Evolutionary conservation across 176 grass and related monocot species (phyloP), one percentile per base, ranked within the genome.

Genomic region (Cenchrus fungigraminus): DNA sequence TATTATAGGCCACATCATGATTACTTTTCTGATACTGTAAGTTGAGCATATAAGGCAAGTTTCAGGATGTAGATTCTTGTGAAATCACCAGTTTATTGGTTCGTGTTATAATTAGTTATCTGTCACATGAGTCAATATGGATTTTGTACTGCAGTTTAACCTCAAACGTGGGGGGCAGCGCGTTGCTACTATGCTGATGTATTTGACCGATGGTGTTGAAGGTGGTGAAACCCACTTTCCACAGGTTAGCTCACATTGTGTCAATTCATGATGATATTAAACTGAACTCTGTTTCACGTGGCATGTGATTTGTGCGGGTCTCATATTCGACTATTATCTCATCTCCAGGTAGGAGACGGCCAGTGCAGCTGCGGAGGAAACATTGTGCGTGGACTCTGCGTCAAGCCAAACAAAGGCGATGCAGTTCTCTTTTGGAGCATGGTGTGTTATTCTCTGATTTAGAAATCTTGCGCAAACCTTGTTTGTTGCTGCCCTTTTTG

Each of bases 181-280:
- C 22, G 79, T 98, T 70, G 95, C 95, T 64, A 98, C 95, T 43
- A 93, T 98, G 95, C 85, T 98, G 80, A 95, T 98, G 91, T 98
- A 98, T 95, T 93, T 98, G 80, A 98, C 89, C 19, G 91, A 98
- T 85, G 88, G 92, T 61, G 95, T 98, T 79, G 95, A 95, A 93
- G 95, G 95, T 5, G 95, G 95, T 73, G 95, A 98, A 92, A 98
- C 95, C 34, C 82, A 95, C 65, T 98, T 98, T 89, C 95, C 92
- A 70, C 58, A 87, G 87, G 92, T 98, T 65, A 87, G 91, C 76
- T 9, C 42, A 77, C 57, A 45, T 44, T 64, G 42, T 57, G 10
- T 74, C 12, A 52, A 22, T 60, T 67, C 60, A 84, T n/a, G 43
- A 67, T 88, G 42, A 4, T 17, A 72, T 77, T 10, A 49, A 12